Conservation (phyloP, 2,329 filamentous ascomycete species). For the Setomelanomma holmii region DNA sequence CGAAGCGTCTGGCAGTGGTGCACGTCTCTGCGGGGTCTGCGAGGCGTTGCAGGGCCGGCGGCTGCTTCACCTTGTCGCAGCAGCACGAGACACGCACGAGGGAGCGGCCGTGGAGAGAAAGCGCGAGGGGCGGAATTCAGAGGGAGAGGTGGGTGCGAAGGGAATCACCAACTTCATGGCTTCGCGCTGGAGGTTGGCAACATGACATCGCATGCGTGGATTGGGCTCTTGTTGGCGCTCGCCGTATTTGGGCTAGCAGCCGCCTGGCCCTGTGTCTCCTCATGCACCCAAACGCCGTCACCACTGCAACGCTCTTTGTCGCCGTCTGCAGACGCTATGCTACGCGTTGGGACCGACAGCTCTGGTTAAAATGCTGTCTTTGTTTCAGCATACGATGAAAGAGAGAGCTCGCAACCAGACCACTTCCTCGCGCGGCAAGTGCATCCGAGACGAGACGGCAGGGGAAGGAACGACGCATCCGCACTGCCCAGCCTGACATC, state of each 20-base stretch:
- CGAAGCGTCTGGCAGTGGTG: conserved; percentile 20
- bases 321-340: too few relatives aligned
- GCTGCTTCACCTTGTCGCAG: conserved; percentile 16
- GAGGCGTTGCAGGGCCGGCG: conserved; percentile 15
- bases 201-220: conserved; percentile 5
- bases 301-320: background rate
- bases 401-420: background rate
- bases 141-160: background rate
- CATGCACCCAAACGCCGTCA: background rate
- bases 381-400: background rate
- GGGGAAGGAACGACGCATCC: conserved; percentile 1
- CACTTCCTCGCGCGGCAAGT: background rate
- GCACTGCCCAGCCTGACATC: background rate
- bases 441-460: background rate
- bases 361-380: background rate
- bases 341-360: background rate
- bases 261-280: background rate
- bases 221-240: conserved; percentile 10
- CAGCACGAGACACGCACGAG: conserved; percentile 7
- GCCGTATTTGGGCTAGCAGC: conserved; percentile 5
- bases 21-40: conserved; percentile 9
- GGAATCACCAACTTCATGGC: background rate
- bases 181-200: conserved; percentile 14
- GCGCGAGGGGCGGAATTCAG: background rate
- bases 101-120: conserved; percentile 1